Evolutionary conservation across 2,329 filamentous ascomycete species (phyloP).

Genomic region (Pseudocercospora musae): DNA sequence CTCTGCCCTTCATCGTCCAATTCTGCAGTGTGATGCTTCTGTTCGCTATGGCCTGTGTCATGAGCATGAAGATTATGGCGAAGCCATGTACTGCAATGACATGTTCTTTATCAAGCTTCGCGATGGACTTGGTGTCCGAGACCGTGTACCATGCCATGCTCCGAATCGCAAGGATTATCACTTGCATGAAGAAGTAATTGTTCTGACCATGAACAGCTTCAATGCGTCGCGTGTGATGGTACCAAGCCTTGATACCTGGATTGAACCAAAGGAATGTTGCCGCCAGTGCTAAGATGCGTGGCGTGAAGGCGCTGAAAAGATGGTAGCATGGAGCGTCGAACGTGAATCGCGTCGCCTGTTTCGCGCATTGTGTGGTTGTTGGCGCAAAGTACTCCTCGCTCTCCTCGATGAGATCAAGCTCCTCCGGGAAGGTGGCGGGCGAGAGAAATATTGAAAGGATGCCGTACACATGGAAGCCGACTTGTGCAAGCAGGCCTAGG

Average conservation of each 20-base stretch:
- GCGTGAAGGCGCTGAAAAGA: constrained; percentile 25
- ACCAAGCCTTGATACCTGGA: constrained; percentile 31
- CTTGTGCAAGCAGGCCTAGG: constrained; percentile 25
- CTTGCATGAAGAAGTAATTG: constrained; percentile 65
- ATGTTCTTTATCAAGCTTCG: constrained; percentile 25
- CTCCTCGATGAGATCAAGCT: constrained; percentile 6
- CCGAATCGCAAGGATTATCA: constrained; percentile 57
- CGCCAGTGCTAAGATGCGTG: constrained; percentile 24
- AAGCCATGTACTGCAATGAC: constrained; percentile 55
- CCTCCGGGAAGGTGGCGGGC: neutral
- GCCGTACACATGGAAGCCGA: constrained; percentile 31
- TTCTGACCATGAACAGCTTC: constrained; percentile 42
- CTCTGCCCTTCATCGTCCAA: constrained; percentile 32
- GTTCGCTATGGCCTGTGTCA: constrained; percentile 33
- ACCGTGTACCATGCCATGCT: constrained; percentile 40
- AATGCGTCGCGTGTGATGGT: constrained; percentile 30
- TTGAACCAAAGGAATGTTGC: constrained; percentile 34
- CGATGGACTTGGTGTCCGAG: constrained; percentile 18
- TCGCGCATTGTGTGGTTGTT: constrained; percentile 17
- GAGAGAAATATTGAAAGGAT: constrained; percentile 14
- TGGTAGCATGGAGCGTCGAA: constrained; percentile 25
- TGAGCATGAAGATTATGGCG: constrained; percentile 51
- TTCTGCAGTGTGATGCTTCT: constrained; percentile 24
- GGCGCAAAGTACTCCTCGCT: constrained; percentile 10
- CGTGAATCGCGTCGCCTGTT: constrained; percentile 12